Evolutionary conservation across 2,329 filamentous ascomycete species (phyloP).

Genomic region (Penicillium polonicum): DNA sequence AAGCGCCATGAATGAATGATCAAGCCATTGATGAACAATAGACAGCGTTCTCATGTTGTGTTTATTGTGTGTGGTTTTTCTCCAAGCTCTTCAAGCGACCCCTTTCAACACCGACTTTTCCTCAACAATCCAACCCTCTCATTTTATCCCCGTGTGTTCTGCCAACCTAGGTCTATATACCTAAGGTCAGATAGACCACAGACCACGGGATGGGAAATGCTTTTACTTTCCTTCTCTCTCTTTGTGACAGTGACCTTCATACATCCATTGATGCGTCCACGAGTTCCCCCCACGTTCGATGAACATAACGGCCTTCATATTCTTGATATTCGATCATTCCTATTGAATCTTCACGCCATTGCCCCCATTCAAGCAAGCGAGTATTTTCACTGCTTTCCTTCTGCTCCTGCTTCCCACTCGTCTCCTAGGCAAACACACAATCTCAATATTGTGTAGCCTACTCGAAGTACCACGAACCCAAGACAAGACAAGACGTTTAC

Average conservation of each 20-base stretch:
- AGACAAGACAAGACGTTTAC: constrained; percentile 13
- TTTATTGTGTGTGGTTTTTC: constrained; percentile 16
- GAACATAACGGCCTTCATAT: constrained; percentile 16
- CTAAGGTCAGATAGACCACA: neutral
- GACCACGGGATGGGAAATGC: neutral
- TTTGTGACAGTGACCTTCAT: constrained; percentile 1
- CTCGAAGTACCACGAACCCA: constrained; percentile 3
- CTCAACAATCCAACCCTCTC: neutral
- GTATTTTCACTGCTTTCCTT: neutral
- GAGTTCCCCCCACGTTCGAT: constrained; percentile 17
- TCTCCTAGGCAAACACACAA: neutral
- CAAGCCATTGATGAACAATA: constrained; percentile 32
- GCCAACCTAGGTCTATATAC: neutral
- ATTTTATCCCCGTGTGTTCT: neutral
- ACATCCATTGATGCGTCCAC: constrained; percentile 19
- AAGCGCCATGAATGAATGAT: constrained; percentile 24
- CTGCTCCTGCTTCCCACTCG: constrained; percentile 2
- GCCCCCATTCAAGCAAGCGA: constrained; percentile 3
- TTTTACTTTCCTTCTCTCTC: neutral
- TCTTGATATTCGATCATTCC: neutral
- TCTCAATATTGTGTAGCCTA: constrained; percentile 5
- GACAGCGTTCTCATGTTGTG: constrained; percentile 27
- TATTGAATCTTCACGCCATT: neutral
- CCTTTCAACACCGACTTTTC: neutral
- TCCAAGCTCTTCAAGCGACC: constrained; percentile 10